These are phyloP conservation scores for Sugiyamaella pinicola DNA, from an alignment of 1,139 yeast species.

Conservation along the genomic window DNA sequence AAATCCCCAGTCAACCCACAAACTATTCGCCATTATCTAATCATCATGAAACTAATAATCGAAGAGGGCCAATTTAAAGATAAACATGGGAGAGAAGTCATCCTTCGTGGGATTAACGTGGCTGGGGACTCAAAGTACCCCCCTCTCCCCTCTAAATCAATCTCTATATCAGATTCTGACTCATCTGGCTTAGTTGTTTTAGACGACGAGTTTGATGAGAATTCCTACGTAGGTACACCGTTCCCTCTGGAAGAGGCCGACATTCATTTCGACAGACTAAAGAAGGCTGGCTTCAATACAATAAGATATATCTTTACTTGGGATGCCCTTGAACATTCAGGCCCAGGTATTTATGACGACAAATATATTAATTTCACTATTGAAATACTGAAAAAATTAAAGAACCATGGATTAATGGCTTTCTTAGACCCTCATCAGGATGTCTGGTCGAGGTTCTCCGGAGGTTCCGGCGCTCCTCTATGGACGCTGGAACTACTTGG, in stretches of 20 bases:
- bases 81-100: constrained; percentile 57
- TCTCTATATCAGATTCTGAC: constrained; percentile 16
- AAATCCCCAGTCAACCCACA: background rate
- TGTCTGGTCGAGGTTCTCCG: constrained; percentile 83
- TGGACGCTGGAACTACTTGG: constrained; percentile 93
- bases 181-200: constrained; percentile 5
- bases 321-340: constrained; percentile 88
- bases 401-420: constrained; percentile 70
- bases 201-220: constrained; percentile 34
- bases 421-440: constrained; percentile 90
- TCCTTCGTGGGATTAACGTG: constrained; percentile 78
- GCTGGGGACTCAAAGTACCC: constrained; percentile 82
- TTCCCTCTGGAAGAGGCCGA: constrained; percentile 73
- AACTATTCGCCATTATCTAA: too few relatives aligned
- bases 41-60: constrained; percentile 26
- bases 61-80: constrained; percentile 60
- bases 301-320: constrained; percentile 77
- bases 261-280: constrained; percentile 65
- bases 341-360: constrained; percentile 82
- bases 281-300: constrained; percentile 77
- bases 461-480: constrained; percentile 91
- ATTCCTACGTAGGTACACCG: constrained; percentile 79
- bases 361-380: constrained; percentile 74
- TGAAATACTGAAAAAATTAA: constrained; percentile 58
- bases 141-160: constrained; percentile 41